A percentile compares a stretch with the other conserved stretches of the same genome.
phyloP scores from a whole-genome alignment of 169 alveolate genomes.

The Plasmodium vinckei region DNA sequence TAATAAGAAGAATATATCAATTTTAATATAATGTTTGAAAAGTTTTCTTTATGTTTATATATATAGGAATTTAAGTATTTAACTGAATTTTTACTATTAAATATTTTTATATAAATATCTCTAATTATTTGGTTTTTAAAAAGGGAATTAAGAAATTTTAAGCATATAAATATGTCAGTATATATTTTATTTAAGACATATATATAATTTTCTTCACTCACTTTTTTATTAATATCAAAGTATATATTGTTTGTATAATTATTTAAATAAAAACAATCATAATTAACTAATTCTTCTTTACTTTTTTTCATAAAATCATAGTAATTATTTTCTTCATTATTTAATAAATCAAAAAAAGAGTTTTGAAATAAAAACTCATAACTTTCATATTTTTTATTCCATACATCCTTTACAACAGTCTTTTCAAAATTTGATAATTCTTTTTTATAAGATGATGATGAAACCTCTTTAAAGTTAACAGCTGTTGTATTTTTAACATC shows the following conservation, averaged over 20 bases:
- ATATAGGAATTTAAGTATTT: conserved; percentile 40
- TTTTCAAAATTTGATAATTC: conserved; percentile 36
- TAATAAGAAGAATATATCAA: conserved; percentile 48
- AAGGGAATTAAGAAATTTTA: conserved; percentile 47
- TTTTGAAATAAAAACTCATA: conserved; percentile 57
- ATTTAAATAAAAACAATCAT: conserved; percentile 68
- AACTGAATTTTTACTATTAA: conserved; percentile 26
- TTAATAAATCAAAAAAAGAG: conserved; percentile 1
- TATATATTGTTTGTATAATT: conserved; percentile 65
- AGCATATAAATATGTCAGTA: conserved; percentile 67
- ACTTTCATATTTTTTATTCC: conserved; percentile 54
- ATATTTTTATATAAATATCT: conserved; percentile 33
- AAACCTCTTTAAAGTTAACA: conserved; percentile 24
- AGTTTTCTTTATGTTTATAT: conserved; percentile 52
- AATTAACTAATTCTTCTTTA: conserved; percentile 57
- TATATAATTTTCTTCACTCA: conserved; percentile 52
- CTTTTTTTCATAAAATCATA: conserved; percentile 39
- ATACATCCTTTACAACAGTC: conserved; percentile 43
- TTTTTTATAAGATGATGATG: conserved; percentile 1
- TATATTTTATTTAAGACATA: conserved; percentile 57
- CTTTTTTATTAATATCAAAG: conserved; percentile 61
- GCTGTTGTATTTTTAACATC: conserved; percentile 18
- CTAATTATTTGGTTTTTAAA: conserved; percentile 50
- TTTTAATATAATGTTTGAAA: conserved; percentile 33
- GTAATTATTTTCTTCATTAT: neutral